Percentiles rank a stretch among this genome's conserved stretches.
Evolutionary conservation across 1,284 basidiomycete genomes (phyloP).

Genomic region (Marasmius fiardii): DNA sequence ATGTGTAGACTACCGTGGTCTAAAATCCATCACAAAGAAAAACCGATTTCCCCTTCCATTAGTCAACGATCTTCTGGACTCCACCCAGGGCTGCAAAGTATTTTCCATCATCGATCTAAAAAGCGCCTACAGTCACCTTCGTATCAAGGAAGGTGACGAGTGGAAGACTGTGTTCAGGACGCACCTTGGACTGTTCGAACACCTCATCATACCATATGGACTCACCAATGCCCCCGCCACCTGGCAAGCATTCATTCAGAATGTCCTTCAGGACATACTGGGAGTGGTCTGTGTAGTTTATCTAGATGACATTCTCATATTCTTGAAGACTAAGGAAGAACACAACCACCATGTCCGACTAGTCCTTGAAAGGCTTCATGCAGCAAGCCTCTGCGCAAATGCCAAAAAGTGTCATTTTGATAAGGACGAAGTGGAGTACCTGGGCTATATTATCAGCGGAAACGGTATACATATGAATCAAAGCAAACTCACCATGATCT

Average conservation of each 20-base stretch:
- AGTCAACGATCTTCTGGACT: constrained; percentile 32
- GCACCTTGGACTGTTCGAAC: not conserved
- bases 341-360: no score
- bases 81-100: constrained; percentile 1
- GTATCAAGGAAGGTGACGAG: no score
- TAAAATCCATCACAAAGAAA: constrained; percentile 37
- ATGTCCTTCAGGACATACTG: constrained; percentile 14
- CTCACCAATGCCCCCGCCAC: not conserved
- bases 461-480: constrained; percentile 29
- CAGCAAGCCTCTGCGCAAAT: no score
- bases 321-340: no score
- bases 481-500: constrained; percentile 31
- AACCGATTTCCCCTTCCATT: constrained; percentile 37
- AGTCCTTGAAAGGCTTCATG: no score
- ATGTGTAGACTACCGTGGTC: constrained; percentile 39
- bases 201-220: not conserved
- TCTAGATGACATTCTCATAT: no score
- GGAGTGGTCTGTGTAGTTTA: no score
- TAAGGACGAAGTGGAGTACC: no score
- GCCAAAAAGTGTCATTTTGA: no score
- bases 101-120: constrained; percentile 20
- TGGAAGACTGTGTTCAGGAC: constrained; percentile 4
- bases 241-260: not conserved
- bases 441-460: no score
- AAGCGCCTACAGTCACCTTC: constrained; percentile 26